Percentiles rank a stretch among this genome's conserved stretches.
Evolutionary conservation across 768 basidiomycete species (phyloP).

Genomic region (Phylloporus rhodoxanthus): DNA sequence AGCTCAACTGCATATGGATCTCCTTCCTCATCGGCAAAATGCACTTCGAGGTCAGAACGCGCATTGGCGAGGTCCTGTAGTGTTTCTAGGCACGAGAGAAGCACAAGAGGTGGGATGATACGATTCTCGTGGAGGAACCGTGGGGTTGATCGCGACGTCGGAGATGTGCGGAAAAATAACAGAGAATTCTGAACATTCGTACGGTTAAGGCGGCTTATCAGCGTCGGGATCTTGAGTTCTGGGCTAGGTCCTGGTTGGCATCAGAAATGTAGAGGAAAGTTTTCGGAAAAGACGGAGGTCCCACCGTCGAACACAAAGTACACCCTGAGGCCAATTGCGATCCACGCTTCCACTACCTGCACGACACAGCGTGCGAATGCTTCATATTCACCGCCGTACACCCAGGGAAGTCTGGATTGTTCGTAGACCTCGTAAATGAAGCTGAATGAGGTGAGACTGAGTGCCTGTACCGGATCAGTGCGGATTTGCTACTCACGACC

Average conservation of each 20-base stretch:
- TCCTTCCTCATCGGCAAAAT: conserved; percentile 77
- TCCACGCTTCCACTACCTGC: conserved; percentile 59
- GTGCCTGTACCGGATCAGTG: conserved; percentile 1
- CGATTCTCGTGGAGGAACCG: conserved; percentile 69
- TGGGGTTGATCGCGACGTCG: conserved; percentile 52
- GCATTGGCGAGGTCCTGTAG: conserved; percentile 37
- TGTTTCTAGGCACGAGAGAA: conserved; percentile 52
- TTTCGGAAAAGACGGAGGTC: conserved; percentile 16
- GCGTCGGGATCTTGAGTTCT: conserved; percentile 64
- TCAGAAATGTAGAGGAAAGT: conserved; percentile 8
- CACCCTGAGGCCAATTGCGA: conserved; percentile 55
- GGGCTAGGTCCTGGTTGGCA: conserved; percentile 55
- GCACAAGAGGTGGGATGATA: conserved; percentile 66
- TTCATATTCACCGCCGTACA: conserved; percentile 77
- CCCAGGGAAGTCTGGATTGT: conserved; percentile 66
- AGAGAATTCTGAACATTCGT: conserved; percentile 55
- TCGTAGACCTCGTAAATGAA: conserved; percentile 70
- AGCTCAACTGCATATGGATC: conserved; percentile 83
- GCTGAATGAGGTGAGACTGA: conserved; percentile 32
- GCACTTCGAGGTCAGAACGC: conserved; percentile 42
- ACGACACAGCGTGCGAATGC: conserved; percentile 47
- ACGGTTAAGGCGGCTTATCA: conserved; percentile 53
- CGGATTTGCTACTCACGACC: conserved; percentile 61
- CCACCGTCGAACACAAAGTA: conserved; percentile 82
- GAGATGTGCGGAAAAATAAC: conserved; percentile 79